These are phyloP conservation scores for Rhodomyrtus psidioides DNA, from an alignment of 441 rosid species.

Conservation along the genomic window DNA sequence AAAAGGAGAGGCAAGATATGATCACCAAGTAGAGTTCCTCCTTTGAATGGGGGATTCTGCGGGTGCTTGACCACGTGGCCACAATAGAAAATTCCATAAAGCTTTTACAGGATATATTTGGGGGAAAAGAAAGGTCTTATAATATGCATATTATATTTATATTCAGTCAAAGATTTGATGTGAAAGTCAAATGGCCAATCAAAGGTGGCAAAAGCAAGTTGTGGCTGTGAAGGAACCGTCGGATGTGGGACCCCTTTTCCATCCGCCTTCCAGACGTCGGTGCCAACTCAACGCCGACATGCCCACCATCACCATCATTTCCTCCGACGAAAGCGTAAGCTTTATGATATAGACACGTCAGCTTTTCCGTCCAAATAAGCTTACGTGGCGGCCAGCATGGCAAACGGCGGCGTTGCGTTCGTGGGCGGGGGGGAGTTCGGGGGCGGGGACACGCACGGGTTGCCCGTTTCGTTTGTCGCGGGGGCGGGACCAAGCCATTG, in stretches of 20 bases:
- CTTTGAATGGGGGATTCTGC: neutral
- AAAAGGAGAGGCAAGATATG: neutral
- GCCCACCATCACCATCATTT: neutral
- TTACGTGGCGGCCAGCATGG: neutral
- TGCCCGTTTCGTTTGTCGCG: neutral
- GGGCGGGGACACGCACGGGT: neutral
- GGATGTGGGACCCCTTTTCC: neutral
- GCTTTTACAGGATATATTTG: neutral
- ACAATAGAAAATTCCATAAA: neutral
- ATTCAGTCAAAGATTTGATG: neutral
- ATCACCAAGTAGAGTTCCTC: neutral
- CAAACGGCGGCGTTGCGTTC: neutral
- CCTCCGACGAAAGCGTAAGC: neutral
- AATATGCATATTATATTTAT: neutral
- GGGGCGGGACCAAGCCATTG: neutral
- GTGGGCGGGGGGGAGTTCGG: rapidly evolving
- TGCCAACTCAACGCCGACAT: neutral
- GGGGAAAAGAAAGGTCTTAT: neutral
- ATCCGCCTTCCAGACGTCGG: neutral
- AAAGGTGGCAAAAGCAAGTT: neutral
- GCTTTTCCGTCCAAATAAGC: neutral
- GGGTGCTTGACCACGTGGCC: neutral
- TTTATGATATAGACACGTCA: too few relatives aligned
- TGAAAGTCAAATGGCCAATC: neutral
- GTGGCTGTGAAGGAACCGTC: neutral